Evolutionary conservation across 805 yeast genomes (phyloP), one percentile per base, ranked within the genome.

Genomic region (Myxozyma vanderwaltii): DNA sequence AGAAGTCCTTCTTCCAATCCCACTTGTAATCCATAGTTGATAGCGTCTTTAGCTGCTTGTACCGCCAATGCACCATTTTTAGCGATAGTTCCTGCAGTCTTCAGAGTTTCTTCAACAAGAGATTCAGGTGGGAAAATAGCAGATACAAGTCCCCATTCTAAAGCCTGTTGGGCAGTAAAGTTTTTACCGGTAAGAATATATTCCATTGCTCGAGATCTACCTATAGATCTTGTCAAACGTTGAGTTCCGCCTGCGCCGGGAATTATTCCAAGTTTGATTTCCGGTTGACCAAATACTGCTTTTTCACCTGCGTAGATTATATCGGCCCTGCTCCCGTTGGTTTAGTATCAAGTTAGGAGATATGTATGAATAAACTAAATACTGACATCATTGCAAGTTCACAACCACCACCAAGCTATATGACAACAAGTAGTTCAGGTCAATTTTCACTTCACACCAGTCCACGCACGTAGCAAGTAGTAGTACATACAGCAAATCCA

Each of bases 241-340:
- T 81, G 83, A 0, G 84, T 79, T 17, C 84, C 85, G 17, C 85
- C 85, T 10, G 82, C 77, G 19, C 79, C 69, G 27, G 82, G 82
- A 44, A 79, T 74, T 19, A 80, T 74, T 2, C 84, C 85, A 26
- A 81, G 72, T 59, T 76, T 77, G 67, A 81, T 78, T 68, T 81
- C 85, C 26, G 85, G 85, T 68, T 81, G 83, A 10, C 84, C 85
- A 63, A 81, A 80, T 41, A 68, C 69, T 19, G 84, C 82, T 57
- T 72, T 71, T 40, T 75, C 76, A 19, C 83, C 81, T 17, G 81
- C 81, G 58, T 81, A 81, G 47, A 81, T 69, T 57, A 81, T 77
- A 63, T 81, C 85, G 39, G 79, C 75, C 67, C 66, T 63, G 39
- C 21, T 15, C 23, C 2, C 21, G 13, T 23, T 19, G 12, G 10